Evolutionary conservation across 2,329 filamentous ascomycete genomes (phyloP), one percentile per base, ranked within the genome.

Genomic region (Penicillium sclerotigenum): DNA sequence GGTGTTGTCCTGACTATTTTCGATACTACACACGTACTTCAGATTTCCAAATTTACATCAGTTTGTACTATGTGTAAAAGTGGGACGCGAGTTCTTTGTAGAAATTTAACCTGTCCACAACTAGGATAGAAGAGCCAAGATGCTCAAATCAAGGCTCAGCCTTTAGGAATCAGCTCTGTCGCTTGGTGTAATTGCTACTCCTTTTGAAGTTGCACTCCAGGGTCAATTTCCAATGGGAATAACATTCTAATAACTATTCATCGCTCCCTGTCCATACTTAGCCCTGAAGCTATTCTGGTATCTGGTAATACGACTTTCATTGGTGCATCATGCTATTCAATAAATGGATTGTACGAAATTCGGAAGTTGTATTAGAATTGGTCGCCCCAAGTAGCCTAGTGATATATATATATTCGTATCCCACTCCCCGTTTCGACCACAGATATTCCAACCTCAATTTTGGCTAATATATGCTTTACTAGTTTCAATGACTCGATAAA

Each of bases 361-460:
- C 13, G 1, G 1, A 1, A 14, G 8, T 40, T 16, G 7, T 9
- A 24, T 9, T 13, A 16, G 3, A 24, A 24, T n/a, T n/a, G 20
- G 4, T 16, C 4, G 4, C 5, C 4, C 9, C 29, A 1, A 0
- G 4, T 18, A 11, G n/a, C n/a, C n/a, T n/a, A n/a, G n/a, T n/a
- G n/a, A n/a, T n/a, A n/a, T n/a, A 37, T 20, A 20, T 36, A 36
- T 37, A 18, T 37, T 36, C 9, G 5, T 10, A 20, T 37, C 34
- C 9, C 18, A n/a, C 11, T 20, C n/a, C 20, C 4, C 4, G 3
- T 41, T 16, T 16, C 2, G 38, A 26, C 38, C 38, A 41, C 4
- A 26, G 14, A 41, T 10, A n/a, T 26, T 4, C 22, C 14, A 24
- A n/a, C 22, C 8, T n/a, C 14, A n/a, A n/a, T n/a, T 26, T n/a